These are phyloP conservation scores for Tolypocladium album DNA, from an alignment of 2,329 filamentous ascomycete species.

Conservation along the genomic window DNA sequence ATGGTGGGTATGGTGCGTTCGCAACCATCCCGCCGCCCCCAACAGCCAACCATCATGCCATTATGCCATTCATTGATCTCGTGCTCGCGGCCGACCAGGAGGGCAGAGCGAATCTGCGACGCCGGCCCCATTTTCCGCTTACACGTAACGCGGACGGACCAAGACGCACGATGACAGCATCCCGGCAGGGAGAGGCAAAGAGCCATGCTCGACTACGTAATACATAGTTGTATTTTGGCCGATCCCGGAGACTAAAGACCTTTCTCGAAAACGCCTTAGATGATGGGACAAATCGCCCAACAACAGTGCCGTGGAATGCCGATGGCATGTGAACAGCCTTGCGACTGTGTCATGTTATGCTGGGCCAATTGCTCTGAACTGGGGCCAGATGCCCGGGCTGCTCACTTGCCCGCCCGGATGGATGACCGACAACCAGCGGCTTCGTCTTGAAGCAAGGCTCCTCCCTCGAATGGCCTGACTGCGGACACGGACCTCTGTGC, in stretches of 20 bases:
- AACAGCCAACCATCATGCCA: not conserved
- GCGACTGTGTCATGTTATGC: not conserved
- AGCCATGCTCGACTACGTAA: not conserved
- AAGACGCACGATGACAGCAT: not conserved
- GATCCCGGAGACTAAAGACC: not conserved
- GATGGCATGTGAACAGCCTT: not conserved
- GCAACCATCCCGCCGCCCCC: not conserved
- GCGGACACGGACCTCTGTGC: not conserved
- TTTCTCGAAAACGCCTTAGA: not conserved
- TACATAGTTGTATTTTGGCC: not conserved
- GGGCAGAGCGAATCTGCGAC: not conserved
- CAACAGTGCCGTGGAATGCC: too few relatives aligned
- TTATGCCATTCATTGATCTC: not conserved
- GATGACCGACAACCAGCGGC: not conserved
- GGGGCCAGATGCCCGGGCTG: not conserved
- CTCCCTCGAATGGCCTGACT: not conserved
- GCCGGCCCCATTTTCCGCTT: not conserved
- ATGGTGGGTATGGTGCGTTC: not conserved
- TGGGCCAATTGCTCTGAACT: not conserved
- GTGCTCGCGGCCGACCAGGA: not conserved
- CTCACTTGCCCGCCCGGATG: not conserved
- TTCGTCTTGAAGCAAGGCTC: not conserved
- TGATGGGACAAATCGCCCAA: not conserved
- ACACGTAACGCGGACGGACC: not conserved
- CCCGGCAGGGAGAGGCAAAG: not conserved